Base-by-base conservation (phyloP, 2,329 filamentous ascomycete species). In the Epichloe uncinata region DNA sequence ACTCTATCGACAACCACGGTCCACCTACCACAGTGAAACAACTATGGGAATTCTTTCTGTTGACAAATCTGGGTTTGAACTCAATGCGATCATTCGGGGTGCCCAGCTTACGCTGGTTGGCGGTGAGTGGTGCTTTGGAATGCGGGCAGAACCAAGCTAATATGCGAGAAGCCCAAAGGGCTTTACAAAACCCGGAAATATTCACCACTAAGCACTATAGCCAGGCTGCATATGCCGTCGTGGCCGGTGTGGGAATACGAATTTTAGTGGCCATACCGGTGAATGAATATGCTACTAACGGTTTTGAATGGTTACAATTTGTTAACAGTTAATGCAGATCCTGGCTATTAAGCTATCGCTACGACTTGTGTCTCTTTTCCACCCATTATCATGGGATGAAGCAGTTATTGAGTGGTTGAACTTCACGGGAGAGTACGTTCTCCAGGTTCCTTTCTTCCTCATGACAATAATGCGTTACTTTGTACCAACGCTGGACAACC, bases 391-490 rank as follows among this genome's bases (percentile, higher is more conserved):
- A 36, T 96, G 90, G 90, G 87, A 95, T 62, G 79, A 95, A 58
- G 79, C 74, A 13, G 65, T 96, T 13, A 70, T 90, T 16, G 75
- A 78, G 48, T 80, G 83, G 2, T 72, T 97, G 48, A 75, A 87
- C 58, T 95, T 96, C 63, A 69, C 96, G 52, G 86, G 90, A 62
- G 83, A 94, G 61, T 88, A 88, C 55, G 90, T 97, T 11, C 81
- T 98, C n/a, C 93, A 97, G 65, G 74, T 94, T 0, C 91, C 93
- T 0, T 88, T 98, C 64, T 90, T 97, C 63, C 75, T 97, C 52
- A 96, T 96, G 89, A 84, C 82, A 7, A 71, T 95, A 55, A 93
- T 96, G 85, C 82, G 88, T 60, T 93, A 95, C 63, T 66, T 95
- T 50, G 91, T 87, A 1, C 91, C 91, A 0, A 94, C 93, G 0